Conservation (phyloP, 352 stramenopile species). For the Phytophthora kernoviae region DNA sequence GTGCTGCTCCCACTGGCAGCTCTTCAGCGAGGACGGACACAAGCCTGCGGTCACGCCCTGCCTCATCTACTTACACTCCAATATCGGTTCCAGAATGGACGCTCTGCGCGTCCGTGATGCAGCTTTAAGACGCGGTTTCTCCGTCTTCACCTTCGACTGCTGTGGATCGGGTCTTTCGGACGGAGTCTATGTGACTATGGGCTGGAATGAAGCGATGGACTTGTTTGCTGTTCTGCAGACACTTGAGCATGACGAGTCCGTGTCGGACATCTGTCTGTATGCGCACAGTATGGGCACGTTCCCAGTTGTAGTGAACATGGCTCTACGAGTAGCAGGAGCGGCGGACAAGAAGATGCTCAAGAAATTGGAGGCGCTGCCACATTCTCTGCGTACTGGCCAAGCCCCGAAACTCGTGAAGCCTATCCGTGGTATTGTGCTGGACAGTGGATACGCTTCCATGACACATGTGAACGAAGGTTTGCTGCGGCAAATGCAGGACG, state of each 20-base stretch:
- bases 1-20: constrained; percentile 77
- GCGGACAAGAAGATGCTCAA: constrained; percentile 48
- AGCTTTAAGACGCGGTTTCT: constrained; percentile 71
- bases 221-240: constrained; percentile 72
- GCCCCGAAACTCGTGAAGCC: constrained; percentile 52
- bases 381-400: constrained; percentile 51
- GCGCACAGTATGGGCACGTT: constrained; percentile 87
- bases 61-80: constrained; percentile 85
- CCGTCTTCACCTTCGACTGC: constrained; percentile 83
- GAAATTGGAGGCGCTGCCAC: constrained; percentile 65
- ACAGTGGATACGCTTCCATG: constrained; percentile 80
- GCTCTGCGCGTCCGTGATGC: constrained; percentile 66
- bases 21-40: constrained; percentile 37
- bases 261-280: constrained; percentile 72
- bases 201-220: constrained; percentile 82
- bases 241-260: constrained; percentile 50
- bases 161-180: constrained; percentile 79
- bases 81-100: constrained; percentile 78
- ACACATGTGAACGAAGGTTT: constrained; percentile 67
- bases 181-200: constrained; percentile 87
- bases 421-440: constrained; percentile 75
- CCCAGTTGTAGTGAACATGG: constrained; percentile 79
- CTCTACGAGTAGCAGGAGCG: constrained; percentile 53
- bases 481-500: constrained; percentile 61
- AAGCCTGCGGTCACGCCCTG: constrained; percentile 41